Evolutionary conservation across 2,329 filamentous ascomycete genomes (phyloP), one percentile per base, ranked within the genome.

Genomic region (Alternaria angustiovoidea): DNA sequence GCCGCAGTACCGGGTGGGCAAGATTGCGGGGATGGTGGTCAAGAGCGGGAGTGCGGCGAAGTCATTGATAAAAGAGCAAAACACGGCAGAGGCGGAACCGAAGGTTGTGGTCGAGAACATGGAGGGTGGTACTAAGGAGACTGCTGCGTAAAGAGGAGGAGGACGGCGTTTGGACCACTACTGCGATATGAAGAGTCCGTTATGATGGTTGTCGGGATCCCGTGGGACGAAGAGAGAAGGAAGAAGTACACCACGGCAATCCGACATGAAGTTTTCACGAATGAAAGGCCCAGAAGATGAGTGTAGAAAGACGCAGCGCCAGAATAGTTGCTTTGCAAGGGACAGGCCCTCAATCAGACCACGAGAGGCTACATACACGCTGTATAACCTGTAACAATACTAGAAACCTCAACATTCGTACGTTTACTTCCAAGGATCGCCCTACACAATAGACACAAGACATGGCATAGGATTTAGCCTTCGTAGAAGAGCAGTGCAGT

Each of bases 21-120:
- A 79, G 62, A 68, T 78, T 5, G 69, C 75, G 55, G 69, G 71
- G 4, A 63, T 76, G 58, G 73, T 77, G 32, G 68, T 75, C 12
- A 67, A 66, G 30, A 44, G 41, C 3, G 56, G 42, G 55, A 57
- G 53, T 30, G 54, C 58, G 22, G 32, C 24, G 16, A 61, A 57
- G 46, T 47, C 38, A 12, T 36, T 60, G 48, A 41, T 57, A 11
- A 30, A 32, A 2, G 57, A 59, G 54, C 18, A 16, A 7, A 26
- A 7, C n/a, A 1, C 8, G 32, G 2, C 8, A 14, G 44, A 16
- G 32, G 57, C 18, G 26, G 3, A 8, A 28, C 22, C 52, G 24
- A 2, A 8, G 12, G 39, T 9, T 8, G 5, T 5, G 22, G 44
- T 32, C 14, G 30, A 59, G 24, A 55, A 44, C 14, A 20, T 53